Base-by-base conservation (phyloP, 1,284 basidiomycete species). In the Pseudozyma sp. region DNA sequence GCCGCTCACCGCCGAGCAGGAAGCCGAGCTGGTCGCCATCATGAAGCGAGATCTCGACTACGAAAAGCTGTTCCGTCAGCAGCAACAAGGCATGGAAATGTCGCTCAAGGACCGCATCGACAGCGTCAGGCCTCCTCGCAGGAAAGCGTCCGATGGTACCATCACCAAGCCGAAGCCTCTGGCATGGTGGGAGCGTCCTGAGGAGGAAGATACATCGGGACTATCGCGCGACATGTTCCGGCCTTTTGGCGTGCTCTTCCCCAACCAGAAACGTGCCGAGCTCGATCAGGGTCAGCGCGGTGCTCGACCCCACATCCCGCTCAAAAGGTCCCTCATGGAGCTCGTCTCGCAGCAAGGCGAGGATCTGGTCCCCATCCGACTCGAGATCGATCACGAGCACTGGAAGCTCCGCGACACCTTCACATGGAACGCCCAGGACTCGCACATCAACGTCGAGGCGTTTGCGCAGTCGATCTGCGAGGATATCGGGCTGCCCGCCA, bases 401-500 rank as follows among this genome's bases (percentile, higher is more conserved):
- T 91, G 92, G 83, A 93, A 92, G 85, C 90, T 98, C 87, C 90
- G 94, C 40, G 96, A 99, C 84, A 95, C 96, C 0, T 97, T 99
- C 85, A 90, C 96, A 37, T 99, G 96, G 96, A 97, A 99, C 82
- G 86, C 95, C 54, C 50, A 82, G 93, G 96, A 98, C 85, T 90
- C 92, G 2, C 87, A 94, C 54, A 90, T 97, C 39, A 92, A 93
- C 0, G 93, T 94, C 3, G 93, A 97, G 80, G 85, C 90, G 40
- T 97, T 99, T 81, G 95, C 95, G 0, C 90, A 92, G 77, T 91
- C 91, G 10, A 86, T 99, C 17, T 92, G 96, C 45, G 95, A 97
- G 79, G 97, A 99, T 85, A 94, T 98, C 75, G 87, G 88, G 13
- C 88, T 99, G 44, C 88, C 92, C 0, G 84, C 89, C 8, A 66